phyloP scores from a whole-genome alignment of 2,329 filamentous ascomycete genomes.

The Xylariales sp. region DNA sequence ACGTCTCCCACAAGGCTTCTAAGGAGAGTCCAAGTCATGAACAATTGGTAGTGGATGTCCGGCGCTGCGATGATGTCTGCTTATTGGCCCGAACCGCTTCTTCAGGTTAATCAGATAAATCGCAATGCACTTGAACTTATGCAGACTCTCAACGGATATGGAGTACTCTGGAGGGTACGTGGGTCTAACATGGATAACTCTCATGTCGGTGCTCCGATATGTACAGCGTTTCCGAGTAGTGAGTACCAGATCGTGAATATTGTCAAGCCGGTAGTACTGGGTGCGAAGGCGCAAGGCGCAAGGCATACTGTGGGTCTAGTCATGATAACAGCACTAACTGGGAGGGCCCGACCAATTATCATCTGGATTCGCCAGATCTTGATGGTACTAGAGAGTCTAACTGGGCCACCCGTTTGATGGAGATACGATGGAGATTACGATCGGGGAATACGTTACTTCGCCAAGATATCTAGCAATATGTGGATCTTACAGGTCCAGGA shows the following conservation, averaged over 20 bases:
- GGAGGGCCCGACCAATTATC: too few relatives aligned
- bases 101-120: not conserved
- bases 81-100: not conserved
- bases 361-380: not conserved
- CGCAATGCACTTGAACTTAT: too few relatives aligned
- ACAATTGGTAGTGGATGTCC: not conserved
- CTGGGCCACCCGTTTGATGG: not conserved
- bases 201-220: too few relatives aligned
- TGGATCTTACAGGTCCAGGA: constrained; percentile 1
- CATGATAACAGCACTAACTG: too few relatives aligned
- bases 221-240: not conserved
- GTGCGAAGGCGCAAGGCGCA: too few relatives aligned
- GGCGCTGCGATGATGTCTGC: not conserved
- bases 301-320: too few relatives aligned
- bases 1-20: not conserved
- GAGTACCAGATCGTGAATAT: too few relatives aligned
- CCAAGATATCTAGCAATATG: not conserved
- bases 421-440: not conserved
- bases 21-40: not conserved
- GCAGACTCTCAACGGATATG: not conserved
- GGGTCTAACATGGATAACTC: too few relatives aligned
- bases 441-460: not conserved
- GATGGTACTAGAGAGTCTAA: too few relatives aligned
- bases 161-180: not conserved
- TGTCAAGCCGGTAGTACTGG: too few relatives aligned